phyloP scores from a whole-genome alignment of 2,329 filamentous ascomycete species.

The Penicillium sp. region DNA sequence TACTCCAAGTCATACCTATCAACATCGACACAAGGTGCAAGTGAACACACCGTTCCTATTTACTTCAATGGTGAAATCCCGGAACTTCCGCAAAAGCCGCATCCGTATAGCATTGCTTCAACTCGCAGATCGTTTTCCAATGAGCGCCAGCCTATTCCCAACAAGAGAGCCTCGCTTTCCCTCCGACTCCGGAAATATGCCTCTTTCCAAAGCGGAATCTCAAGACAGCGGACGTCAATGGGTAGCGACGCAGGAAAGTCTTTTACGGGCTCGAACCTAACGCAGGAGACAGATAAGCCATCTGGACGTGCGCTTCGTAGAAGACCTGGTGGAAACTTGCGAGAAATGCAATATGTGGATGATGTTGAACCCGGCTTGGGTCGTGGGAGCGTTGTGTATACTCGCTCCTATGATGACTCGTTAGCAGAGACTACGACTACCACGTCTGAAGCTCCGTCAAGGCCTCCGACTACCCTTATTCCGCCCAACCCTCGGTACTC shows the following conservation, averaged over 20 bases:
- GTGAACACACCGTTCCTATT: constrained; percentile 23
- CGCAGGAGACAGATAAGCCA: constrained; percentile 24
- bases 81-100: constrained; percentile 11
- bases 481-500: constrained; percentile 41
- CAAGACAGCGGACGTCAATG: constrained; percentile 29
- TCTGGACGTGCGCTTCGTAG: constrained; percentile 62
- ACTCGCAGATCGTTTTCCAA: constrained; percentile 30
- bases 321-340: constrained; percentile 72
- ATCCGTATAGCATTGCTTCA: constrained; percentile 17
- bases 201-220: constrained; percentile 46
- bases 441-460: constrained; percentile 16
- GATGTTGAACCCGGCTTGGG: constrained; percentile 54
- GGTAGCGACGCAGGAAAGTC: constrained; percentile 26
- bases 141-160: constrained; percentile 23
- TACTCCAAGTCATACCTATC: background rate
- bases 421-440: constrained; percentile 21
- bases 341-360: constrained; percentile 65
- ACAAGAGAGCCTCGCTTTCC: constrained; percentile 32
- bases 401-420: constrained; percentile 36
- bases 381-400: constrained; percentile 39
- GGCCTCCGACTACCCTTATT: constrained; percentile 29
- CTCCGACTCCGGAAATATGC: constrained; percentile 46
- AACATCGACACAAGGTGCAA: constrained; percentile 15
- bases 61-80: constrained; percentile 27
- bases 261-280: constrained; percentile 13